Percentiles rank a stretch among this genome's conserved stretches.
These are phyloP conservation scores for Truncatella angustata DNA, from an alignment of 2,329 filamentous ascomycete species.

Conservation along the genomic window DNA sequence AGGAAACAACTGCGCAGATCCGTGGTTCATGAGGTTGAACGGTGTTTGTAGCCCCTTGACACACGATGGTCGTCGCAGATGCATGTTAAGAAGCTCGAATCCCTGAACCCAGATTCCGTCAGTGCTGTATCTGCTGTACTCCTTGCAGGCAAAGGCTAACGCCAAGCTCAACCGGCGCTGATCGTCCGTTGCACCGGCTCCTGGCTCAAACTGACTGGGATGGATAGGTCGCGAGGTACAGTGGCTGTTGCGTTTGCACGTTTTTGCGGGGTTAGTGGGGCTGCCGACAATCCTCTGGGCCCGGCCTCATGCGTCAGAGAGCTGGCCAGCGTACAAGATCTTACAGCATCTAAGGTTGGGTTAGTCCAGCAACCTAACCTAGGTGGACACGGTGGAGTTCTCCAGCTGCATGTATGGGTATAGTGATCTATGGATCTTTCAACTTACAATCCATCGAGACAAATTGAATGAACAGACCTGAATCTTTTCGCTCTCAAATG, in stretches of 20 bases:
- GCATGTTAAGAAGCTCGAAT: not conserved
- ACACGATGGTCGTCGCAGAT: slow-evolving; percentile 4
- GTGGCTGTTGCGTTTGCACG: no score
- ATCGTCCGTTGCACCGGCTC: slow-evolving; percentile 1
- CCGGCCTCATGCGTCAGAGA: no score
- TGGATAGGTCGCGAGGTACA: not conserved
- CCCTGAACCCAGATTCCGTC: not conserved
- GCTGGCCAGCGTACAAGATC: no score
- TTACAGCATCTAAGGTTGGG: no score
- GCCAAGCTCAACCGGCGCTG: slow-evolving; percentile 15
- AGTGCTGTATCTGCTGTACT: not conserved
- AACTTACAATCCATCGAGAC: no score
- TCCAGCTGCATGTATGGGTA: no score
- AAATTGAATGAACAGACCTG: no score
- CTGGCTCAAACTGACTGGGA: not conserved
- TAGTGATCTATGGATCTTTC: no score
- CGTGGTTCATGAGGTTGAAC: not conserved
- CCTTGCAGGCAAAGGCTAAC: slow-evolving; percentile 21
- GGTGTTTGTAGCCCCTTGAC: slow-evolving; percentile 2
- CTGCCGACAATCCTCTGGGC: no score
- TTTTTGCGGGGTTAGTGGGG: not conserved
- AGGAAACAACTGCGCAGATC: not conserved
- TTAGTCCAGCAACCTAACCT: no score
- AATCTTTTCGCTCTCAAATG: no score
- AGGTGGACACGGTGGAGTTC: no score